Evolutionary conservation across 306 rosid species (phyloP).

Genomic region (Myrica gale): DNA sequence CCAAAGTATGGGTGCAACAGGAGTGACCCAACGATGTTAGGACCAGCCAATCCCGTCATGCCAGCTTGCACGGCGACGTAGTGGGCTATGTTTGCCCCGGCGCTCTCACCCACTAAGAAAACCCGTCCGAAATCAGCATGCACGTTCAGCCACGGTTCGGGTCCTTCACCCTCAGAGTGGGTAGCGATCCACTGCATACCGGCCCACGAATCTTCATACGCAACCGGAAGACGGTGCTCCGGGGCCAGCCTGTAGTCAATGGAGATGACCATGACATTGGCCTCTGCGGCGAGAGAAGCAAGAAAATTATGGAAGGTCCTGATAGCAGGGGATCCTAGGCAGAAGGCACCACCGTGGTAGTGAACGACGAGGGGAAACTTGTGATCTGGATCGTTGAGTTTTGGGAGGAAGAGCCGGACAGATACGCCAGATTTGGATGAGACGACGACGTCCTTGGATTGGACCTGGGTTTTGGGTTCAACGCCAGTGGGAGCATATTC

Average conservation of each 20-base stretch:
- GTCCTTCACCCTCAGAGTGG: constrained; percentile 19
- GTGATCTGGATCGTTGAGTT: background rate
- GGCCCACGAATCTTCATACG: constrained; percentile 28
- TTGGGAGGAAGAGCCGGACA: constrained; percentile 25
- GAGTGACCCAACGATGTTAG: constrained; percentile 12
- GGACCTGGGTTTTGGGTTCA: constrained; percentile 24
- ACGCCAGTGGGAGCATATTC: background rate
- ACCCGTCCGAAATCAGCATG: constrained; percentile 27
- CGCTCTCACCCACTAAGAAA: constrained; percentile 31
- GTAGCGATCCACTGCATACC: constrained; percentile 28
- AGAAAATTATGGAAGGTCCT: background rate
- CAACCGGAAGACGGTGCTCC: constrained; percentile 27
- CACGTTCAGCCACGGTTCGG: constrained; percentile 34
- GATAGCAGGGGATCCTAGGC: constrained; percentile 24
- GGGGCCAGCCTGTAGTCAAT: constrained; percentile 35
- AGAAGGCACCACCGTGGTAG: constrained; percentile 39
- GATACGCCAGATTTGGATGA: constrained; percentile 6
- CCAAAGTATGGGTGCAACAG: constrained; percentile 28
- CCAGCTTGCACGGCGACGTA: constrained; percentile 31
- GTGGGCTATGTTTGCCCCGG: constrained; percentile 31
- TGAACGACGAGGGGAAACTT: constrained; percentile 34
- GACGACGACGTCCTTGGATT: constrained; percentile 23
- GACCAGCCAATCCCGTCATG: background rate
- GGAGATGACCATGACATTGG: constrained; percentile 17
- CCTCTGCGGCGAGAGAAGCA: constrained; percentile 6